Base-by-base conservation (phyloP, 1,284 basidiomycete genomes). In the Bjerkandera adusta region DNA sequence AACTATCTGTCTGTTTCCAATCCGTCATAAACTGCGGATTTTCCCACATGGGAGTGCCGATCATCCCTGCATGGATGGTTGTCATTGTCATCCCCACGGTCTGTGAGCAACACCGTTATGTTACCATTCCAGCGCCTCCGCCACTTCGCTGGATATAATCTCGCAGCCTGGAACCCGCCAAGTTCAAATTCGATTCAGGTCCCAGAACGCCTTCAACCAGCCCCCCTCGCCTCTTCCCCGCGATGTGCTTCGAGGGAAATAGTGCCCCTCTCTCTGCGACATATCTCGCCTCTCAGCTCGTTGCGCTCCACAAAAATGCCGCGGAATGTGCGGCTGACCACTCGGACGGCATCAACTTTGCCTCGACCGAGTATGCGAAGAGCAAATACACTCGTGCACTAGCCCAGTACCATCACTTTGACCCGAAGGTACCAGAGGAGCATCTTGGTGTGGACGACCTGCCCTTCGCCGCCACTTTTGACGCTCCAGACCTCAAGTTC, bases 381-480 rank as follows among this genome's bases (percentile, higher is more conserved):
- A 46, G 44, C 36, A 38, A 30, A 16, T 36, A 48, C 29, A 37
- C 40, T 11, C 40, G 41, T 11, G 51, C 53, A 18, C 55, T 57
- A 40, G 47, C 47, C 11, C 40, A 55, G 36, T 57, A 48, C 36
- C 44, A 51, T 27, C 48, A 48, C 45, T 6, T 46, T 27, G 25
- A 20, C 13, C 22, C 21, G n/a, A 20, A 34, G 5, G 15, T 22
- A 8, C n/a, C 25, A 45, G 21, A 30, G 16, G 29, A 24, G 33
- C 12, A 25, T 16, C 29, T 32, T 24, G 30, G 33, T n/a, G 40
- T 35, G 12, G 6, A 33, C 7, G 45, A 57, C 12, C 33, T 50
- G 27, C 24, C 53, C 3, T 64, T 62, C 49, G 25, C 51, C 24
- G 61, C 56, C 3, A 40, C 32, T 10, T 62, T 64, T 47, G 47